These are phyloP conservation scores for Nicotiana sylvestris DNA, from an alignment of 257 asterid species.

Conservation along the genomic window DNA sequence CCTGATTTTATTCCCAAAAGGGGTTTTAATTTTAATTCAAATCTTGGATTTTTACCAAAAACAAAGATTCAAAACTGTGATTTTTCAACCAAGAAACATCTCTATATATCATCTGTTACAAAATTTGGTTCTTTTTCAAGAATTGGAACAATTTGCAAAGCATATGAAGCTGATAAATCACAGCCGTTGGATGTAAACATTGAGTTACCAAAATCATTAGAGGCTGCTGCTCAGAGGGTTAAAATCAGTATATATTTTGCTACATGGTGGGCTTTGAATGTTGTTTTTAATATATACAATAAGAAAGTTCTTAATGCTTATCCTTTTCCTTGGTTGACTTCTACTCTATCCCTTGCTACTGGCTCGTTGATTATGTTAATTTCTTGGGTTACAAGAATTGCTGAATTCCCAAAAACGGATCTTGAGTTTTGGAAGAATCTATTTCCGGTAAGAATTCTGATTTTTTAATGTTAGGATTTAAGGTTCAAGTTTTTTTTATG, in stretches of 20 bases:
- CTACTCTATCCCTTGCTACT: conserved; percentile 20
- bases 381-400: conserved; percentile 26
- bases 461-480: neutral
- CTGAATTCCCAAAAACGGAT: conserved; percentile 24
- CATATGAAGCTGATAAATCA: conserved; percentile 18
- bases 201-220: conserved; percentile 3
- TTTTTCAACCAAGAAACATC: neutral
- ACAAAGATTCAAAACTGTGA: neutral
- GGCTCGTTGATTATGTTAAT: conserved; percentile 21
- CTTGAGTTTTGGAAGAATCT: conserved; percentile 22
- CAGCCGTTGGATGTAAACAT: neutral
- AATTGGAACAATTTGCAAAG: conserved; percentile 6
- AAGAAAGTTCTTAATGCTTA: conserved; percentile 24
- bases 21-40: neutral
- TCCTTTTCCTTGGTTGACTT: conserved; percentile 25
- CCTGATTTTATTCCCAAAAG: neutral
- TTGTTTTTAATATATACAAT: conserved; percentile 23
- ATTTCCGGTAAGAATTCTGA: conserved; percentile 9
- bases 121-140: neutral
- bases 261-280: conserved; percentile 28
- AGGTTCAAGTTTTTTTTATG: neutral
- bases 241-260: conserved; percentile 22
- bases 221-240: conserved; percentile 16
- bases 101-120: neutral
- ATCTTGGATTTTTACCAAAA: neutral